Evolutionary conservation across 1,139 yeast genomes (phyloP).

Genomic region (Suhomyces maxii): DNA sequence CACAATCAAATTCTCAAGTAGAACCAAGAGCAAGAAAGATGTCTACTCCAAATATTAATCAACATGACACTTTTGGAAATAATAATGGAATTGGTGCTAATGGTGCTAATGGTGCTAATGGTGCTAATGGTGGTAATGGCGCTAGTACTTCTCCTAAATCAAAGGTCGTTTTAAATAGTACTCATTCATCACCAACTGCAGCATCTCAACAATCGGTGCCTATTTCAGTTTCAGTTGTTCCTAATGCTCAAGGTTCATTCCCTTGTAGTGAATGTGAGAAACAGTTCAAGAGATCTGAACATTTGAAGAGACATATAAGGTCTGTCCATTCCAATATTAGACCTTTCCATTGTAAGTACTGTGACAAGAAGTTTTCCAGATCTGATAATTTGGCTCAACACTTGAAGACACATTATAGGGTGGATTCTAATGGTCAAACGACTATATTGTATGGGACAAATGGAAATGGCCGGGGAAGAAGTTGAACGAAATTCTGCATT

Average conservation of each 20-base stretch:
- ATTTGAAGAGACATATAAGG: slow-evolving; percentile 48
- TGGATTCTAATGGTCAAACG: slow-evolving; percentile 38
- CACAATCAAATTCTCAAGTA: not conserved
- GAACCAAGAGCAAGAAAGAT: slow-evolving; percentile 5
- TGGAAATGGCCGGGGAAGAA: slow-evolving; percentile 21
- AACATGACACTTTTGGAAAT: not conserved
- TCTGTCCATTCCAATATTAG: slow-evolving; percentile 50
- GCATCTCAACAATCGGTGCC: not conserved
- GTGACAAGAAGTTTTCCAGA: slow-evolving; percentile 50
- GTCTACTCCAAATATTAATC: slow-evolving; percentile 3
- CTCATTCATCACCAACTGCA: not conserved
- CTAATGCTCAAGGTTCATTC: slow-evolving; percentile 27
- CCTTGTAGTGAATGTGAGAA: slow-evolving; percentile 49
- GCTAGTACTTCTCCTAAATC: slow-evolving; percentile 1
- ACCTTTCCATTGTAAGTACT: slow-evolving; percentile 50
- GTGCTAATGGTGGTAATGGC: not conserved
- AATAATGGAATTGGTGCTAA: not conserved
- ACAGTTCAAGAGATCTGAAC: slow-evolving; percentile 50
- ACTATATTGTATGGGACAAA: slow-evolving; percentile 41
- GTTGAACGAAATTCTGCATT: not conserved
- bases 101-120: too few species aligned
- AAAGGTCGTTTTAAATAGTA: slow-evolving; percentile 3
- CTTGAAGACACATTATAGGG: slow-evolving; percentile 41
- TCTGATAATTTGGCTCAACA: slow-evolving; percentile 53
- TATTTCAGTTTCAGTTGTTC: slow-evolving; percentile 10